Base-by-base conservation (phyloP, 1,284 basidiomycete species). In the Tilletia horrida region DNA sequence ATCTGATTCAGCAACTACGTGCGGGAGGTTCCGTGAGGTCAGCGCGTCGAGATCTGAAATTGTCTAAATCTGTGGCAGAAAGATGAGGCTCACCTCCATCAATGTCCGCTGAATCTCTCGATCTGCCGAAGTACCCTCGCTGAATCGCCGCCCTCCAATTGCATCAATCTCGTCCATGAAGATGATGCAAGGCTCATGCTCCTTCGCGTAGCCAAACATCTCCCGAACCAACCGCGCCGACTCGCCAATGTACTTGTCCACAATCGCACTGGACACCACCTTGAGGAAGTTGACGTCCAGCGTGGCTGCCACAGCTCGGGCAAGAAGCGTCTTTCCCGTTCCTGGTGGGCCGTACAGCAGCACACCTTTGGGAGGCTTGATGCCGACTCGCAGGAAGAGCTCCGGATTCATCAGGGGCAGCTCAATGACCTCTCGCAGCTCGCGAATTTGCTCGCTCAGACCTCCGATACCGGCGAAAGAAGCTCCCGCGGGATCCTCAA, bases 231-330 rank as follows among this genome's bases (percentile, higher is more conserved):
- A 88, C 67, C 95, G 87, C 14, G 95, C 95, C 69, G 90, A 92
- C 85, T 98, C 96, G 76, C 96, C 96, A 69, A 98, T 98, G 83
- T 98, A 99, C 84, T 98, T 98, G 87, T 98, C 95, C 67, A 98
- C 96, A 75, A 99, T 97, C 23, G 95, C 96, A n/a, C 92, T 95
- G 2, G 93, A 94, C 65, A 97, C 95, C 67, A 98, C 95, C 83
- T 97, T 97, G 67, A 98, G 87, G 86, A 98, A 98, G 83, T 97
- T 97, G 69, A 93, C 96, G 77, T 92, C 88, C 63, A 97, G 86
- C 0, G 95, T 97, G 31, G 93, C 93, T 11, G 96, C 96, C 6
- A 97, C 94, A 2, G 96, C 96, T 72, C 93, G 87, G 1, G 95
- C 96, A 23, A 98, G 86, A 1, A 97, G 86, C 0, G 95, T 98